Percentiles rank a stretch among this genome's conserved stretches.
phyloP scores from a whole-genome alignment of 2,329 filamentous ascomycete genomes.

The Lasiodiplodia sp. region DNA sequence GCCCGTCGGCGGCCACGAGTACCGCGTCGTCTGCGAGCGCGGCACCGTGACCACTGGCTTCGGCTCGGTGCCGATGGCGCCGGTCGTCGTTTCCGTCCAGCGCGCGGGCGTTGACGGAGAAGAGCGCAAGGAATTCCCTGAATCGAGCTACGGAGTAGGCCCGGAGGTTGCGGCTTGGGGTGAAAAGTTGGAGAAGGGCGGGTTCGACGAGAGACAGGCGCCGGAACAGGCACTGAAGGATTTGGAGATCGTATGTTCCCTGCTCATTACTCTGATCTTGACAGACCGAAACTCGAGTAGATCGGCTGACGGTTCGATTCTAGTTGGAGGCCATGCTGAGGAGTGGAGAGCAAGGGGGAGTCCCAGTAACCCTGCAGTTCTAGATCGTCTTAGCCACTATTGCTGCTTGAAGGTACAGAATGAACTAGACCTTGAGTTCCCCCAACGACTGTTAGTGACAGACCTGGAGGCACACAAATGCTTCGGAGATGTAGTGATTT shows the following conservation, averaged over 20 bases:
- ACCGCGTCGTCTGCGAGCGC: constrained; percentile 64
- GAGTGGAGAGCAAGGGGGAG: constrained; percentile 46
- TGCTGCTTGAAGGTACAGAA: not conserved
- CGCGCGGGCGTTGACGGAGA: constrained; percentile 44
- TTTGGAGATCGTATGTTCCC: constrained; percentile 57
- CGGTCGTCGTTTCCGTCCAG: constrained; percentile 34
- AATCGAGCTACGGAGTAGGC: constrained; percentile 62
- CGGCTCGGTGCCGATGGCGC: constrained; percentile 45
- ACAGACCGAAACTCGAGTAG: not conserved
- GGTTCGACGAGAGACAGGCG: constrained; percentile 58
- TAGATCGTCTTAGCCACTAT: constrained; percentile 31
- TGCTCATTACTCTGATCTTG: not conserved
- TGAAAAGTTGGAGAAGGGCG: constrained; percentile 47
- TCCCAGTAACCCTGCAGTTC: constrained; percentile 43
- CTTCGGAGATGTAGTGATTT: not conserved
- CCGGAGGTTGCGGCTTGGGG: constrained; percentile 70
- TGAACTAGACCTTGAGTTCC: not conserved
- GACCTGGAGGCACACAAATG: not conserved
- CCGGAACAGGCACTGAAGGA: constrained; percentile 67
- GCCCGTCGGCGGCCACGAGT: constrained; percentile 61
- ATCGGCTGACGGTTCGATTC: constrained; percentile 3
- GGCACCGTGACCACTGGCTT: constrained; percentile 61
- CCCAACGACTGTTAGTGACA: not conserved
- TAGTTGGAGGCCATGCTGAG: constrained; percentile 48
- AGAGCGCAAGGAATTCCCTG: constrained; percentile 49